These are phyloP conservation scores for Trichoderma afroharzianum DNA, from an alignment of 2,329 filamentous ascomycete genomes.

Conservation along the genomic window DNA sequence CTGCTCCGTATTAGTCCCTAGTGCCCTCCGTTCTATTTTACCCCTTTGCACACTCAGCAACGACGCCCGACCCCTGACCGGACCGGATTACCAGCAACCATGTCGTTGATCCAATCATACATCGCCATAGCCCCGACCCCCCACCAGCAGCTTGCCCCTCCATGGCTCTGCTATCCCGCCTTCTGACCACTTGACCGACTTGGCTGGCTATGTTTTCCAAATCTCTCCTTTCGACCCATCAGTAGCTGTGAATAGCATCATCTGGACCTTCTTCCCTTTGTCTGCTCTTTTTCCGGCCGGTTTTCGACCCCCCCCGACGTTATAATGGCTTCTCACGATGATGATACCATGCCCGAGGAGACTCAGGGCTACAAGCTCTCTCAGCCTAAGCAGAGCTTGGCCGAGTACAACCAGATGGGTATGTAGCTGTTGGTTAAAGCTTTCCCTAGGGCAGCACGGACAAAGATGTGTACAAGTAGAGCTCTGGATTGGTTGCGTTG, in stretches of 20 bases:
- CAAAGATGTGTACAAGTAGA: neutral
- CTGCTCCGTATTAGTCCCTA: neutral
- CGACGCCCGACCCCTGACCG: neutral
- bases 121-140: neutral
- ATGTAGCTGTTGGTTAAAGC: conserved; percentile 35
- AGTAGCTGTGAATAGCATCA: conserved; percentile 1
- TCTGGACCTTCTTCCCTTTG: neutral
- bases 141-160: conserved; percentile 19
- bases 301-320: neutral
- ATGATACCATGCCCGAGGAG: conserved; percentile 81
- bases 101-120: conserved; percentile 11
- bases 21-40: neutral
- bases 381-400: conserved; percentile 92
- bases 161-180: conserved; percentile 6
- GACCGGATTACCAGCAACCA: neutral
- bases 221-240: conserved; percentile 15
- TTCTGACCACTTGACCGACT: conserved; percentile 15
- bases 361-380: conserved; percentile 97
- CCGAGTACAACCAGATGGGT: conserved; percentile 94
- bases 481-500: neutral
- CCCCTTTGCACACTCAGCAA: neutral
- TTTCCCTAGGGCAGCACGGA: neutral
- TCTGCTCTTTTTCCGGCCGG: neutral
- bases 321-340: conserved; percentile 64
- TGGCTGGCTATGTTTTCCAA: neutral